A percentile compares a stretch with the other conserved stretches of the same genome.
phyloP scores from a whole-genome alignment of 2,329 filamentous ascomycete genomes.

The Graphilbum ipis-grandicollis region DNA sequence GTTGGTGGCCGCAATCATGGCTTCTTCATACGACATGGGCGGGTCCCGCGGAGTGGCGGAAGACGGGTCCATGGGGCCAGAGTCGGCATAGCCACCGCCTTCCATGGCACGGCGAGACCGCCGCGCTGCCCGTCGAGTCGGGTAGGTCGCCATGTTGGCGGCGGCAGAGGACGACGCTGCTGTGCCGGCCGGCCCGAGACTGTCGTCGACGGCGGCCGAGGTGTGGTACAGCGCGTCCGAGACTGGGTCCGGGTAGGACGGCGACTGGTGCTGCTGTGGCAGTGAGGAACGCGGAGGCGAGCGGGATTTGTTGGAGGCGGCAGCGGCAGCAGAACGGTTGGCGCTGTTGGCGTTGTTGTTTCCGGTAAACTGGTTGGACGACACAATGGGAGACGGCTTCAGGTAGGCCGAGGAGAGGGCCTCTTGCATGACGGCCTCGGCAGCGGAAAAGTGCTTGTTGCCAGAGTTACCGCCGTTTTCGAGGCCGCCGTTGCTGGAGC shows the following conservation, averaged over 20 bases:
- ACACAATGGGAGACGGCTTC: neutral
- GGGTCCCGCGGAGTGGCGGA: neutral
- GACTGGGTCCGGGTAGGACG: too few relatives aligned
- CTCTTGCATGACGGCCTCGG: neutral
- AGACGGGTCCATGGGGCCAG: neutral
- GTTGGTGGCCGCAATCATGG: neutral
- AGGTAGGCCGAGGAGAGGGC: neutral
- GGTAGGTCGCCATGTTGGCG: neutral
- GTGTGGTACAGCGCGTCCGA: too few relatives aligned
- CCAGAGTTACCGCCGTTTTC: too few relatives aligned
- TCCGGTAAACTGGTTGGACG: too few relatives aligned
- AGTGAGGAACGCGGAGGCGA: neutral
- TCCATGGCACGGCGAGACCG: neutral
- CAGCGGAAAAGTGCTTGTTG: neutral
- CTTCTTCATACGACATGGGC: neutral
- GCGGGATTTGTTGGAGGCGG: neutral
- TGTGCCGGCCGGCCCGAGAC: neutral
- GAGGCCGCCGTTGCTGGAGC: neutral
- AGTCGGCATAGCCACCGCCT: neutral
- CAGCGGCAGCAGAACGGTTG: neutral
- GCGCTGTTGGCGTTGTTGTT: too few relatives aligned
- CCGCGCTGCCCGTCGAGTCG: neutral
- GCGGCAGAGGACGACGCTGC: neutral
- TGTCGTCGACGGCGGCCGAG: neutral
- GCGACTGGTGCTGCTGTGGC: too few relatives aligned